These are phyloP conservation scores for Myxozyma neglecta DNA, from an alignment of 805 yeast species.

Conservation along the genomic window DNA sequence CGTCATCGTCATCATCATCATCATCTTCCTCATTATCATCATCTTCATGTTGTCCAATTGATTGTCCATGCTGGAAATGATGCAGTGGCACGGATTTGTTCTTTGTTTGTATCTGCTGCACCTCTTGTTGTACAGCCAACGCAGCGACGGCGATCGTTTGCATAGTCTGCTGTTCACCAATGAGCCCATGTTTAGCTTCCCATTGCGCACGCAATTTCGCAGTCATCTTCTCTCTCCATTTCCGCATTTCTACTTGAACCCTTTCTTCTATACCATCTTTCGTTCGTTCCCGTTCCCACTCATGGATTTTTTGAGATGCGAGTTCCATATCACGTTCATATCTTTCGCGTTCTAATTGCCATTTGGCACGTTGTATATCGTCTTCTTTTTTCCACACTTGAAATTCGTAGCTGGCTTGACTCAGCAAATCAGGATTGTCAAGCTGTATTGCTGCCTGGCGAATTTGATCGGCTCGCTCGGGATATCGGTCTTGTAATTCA, in stretches of 20 bases:
- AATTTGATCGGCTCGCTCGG: conserved; percentile 11
- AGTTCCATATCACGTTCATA: conserved; percentile 23
- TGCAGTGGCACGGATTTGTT: too few relatives aligned
- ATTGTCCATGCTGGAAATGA: too few relatives aligned
- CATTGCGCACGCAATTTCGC: conserved; percentile 22
- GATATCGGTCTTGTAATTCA: conserved; percentile 11
- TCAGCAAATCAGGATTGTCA: conserved; percentile 10
- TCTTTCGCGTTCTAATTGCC: conserved; percentile 25
- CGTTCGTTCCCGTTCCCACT: conserved; percentile 28
- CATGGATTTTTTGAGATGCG: conserved; percentile 14
- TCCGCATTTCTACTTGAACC: conserved; percentile 26
- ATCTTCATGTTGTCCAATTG: too few relatives aligned
- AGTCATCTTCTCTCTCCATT: conserved; percentile 19
- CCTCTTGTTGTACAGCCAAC: conserved; percentile 9
- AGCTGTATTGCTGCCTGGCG: conserved; percentile 15
- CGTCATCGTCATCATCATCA: too few relatives aligned
- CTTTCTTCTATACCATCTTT: conserved; percentile 20
- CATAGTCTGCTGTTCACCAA: conserved; percentile 7
- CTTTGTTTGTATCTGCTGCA: neutral
- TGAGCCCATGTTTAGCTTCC: conserved; percentile 3
- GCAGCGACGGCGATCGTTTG: conserved; percentile 23
- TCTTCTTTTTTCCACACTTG: conserved; percentile 26
- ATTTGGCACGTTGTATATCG: conserved; percentile 19
- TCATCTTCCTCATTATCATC: too few relatives aligned
- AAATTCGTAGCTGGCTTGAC: conserved; percentile 15